Conservation (phyloP, 2,329 filamentous ascomycete genomes). For the Pestalotiopsis sp. region DNA sequence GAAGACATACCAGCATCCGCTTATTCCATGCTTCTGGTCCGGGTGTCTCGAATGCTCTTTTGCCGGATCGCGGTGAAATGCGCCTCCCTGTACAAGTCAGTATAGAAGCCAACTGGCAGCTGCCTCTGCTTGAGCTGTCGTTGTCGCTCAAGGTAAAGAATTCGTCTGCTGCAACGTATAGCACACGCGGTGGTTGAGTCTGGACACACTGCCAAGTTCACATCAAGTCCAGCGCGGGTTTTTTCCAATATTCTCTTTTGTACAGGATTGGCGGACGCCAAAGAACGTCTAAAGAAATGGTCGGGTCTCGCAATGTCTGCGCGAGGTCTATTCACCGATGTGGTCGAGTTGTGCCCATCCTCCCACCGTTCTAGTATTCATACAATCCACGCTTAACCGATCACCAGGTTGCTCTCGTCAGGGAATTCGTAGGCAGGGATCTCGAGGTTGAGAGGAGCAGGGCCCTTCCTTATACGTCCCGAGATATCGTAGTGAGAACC, state of each 20-base stretch:
- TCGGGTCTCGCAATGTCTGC: slow-evolving; percentile 29
- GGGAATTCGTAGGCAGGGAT: slow-evolving; percentile 92
- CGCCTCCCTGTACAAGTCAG: not conserved
- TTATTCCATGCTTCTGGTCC: not conserved
- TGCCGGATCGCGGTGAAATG: not conserved
- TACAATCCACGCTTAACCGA: slow-evolving; percentile 71
- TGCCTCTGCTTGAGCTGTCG: not conserved
- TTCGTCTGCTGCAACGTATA: not conserved
- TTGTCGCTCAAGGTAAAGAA: not conserved
- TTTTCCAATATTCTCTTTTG: slow-evolving; percentile 31
- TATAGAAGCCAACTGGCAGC: not conserved
- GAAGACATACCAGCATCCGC: not conserved
- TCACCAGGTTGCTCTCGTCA: slow-evolving; percentile 83
- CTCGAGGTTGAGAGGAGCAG: slow-evolving; percentile 96
- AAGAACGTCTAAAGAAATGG: slow-evolving; percentile 32
- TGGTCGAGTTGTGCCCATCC: slow-evolving; percentile 15
- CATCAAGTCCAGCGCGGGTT: not conserved
- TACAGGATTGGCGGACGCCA: slow-evolving; percentile 32
- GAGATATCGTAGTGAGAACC: slow-evolving; percentile 99
- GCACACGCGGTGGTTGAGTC: not conserved
- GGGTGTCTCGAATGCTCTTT: not conserved
- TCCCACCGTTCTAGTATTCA: slow-evolving; percentile 31
- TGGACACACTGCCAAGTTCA: not conserved
- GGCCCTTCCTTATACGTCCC: slow-evolving; percentile 95
- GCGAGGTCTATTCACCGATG: slow-evolving; percentile 29